Percentiles rank a stretch among this genome's conserved stretches.
Conservation (phyloP, 805 yeast species). For the Nakazawaea laoshanensis region DNA sequence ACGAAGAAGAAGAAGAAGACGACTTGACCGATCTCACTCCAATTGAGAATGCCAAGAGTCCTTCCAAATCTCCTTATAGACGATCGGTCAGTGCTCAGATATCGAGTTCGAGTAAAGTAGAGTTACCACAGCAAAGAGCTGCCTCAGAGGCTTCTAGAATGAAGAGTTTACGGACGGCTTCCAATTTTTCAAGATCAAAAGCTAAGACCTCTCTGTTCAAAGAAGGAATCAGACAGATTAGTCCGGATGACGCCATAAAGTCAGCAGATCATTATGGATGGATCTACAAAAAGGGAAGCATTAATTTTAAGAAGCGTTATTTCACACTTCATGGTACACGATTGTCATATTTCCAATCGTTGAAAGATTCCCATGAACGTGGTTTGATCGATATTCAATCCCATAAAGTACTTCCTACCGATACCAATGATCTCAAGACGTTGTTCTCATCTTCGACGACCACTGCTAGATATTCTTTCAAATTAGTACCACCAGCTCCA, state of each 20-base stretch:
- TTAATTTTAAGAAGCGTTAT: slow-evolving; percentile 82
- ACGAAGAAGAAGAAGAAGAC: slow-evolving; percentile 15
- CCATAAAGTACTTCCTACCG: slow-evolving; percentile 79
- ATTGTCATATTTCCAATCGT: slow-evolving; percentile 73
- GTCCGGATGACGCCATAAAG: slow-evolving; percentile 72
- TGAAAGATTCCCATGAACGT: slow-evolving; percentile 75
- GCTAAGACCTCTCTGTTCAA: slow-evolving; percentile 70
- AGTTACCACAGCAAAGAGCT: slow-evolving; percentile 17
- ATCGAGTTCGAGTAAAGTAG: slow-evolving; percentile 14
- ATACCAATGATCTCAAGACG: slow-evolving; percentile 76
- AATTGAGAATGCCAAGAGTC: slow-evolving; percentile 10
- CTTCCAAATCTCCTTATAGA: slow-evolving; percentile 24
- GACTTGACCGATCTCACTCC: slow-evolving; percentile 12
- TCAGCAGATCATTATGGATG: slow-evolving; percentile 81
- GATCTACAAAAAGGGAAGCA: slow-evolving; percentile 90
- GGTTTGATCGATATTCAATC: slow-evolving; percentile 95
- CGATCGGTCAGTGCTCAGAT: slow-evolving; percentile 47
- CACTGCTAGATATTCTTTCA: slow-evolving; percentile 88
- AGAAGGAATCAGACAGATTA: slow-evolving; percentile 76
- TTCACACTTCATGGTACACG: slow-evolving; percentile 90
- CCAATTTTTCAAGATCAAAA: slow-evolving; percentile 45
- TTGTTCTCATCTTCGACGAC: slow-evolving; percentile 91
- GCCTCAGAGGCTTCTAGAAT: slow-evolving; percentile 37
- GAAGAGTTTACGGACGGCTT: slow-evolving; percentile 44
- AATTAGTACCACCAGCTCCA: slow-evolving; percentile 93